These are phyloP conservation scores for Arctostaphylos glauca DNA, from an alignment of 148 eudicot species.

Conservation along the genomic window DNA sequence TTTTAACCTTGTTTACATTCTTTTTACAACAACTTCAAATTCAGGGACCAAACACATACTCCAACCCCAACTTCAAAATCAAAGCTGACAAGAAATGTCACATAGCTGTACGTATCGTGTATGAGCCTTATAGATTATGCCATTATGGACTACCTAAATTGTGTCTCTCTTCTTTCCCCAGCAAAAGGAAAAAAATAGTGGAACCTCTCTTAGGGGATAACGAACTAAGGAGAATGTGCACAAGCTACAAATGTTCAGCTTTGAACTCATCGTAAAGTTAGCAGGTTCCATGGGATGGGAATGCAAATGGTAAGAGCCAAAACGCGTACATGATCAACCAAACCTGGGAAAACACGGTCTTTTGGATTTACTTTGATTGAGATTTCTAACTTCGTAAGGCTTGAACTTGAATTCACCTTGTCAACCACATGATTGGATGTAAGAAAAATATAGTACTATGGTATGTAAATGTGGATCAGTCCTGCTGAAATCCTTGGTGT, in stretches of 20 bases:
- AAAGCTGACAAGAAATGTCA: too few species aligned
- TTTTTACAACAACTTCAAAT: too few species aligned
- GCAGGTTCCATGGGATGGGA: background rate
- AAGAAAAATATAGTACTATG: background rate
- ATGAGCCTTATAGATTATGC: too few species aligned
- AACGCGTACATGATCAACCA: background rate
- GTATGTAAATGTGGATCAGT: background rate
- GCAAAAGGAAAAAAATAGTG: background rate
- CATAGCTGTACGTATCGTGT: too few species aligned
- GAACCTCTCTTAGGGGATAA: background rate
- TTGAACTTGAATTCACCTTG: background rate
- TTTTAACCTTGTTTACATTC: background rate
- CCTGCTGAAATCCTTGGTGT: background rate
- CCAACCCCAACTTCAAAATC: too few species aligned
- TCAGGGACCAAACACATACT: too few species aligned
- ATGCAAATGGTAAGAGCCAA: background rate
- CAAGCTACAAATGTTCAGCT: background rate
- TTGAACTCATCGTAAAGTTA: too few species aligned
- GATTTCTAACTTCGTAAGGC: background rate
- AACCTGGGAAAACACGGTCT: background rate
- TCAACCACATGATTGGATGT: conserved; percentile 3
- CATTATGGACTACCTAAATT: too few species aligned
- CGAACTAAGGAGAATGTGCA: background rate
- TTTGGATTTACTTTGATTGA: background rate
- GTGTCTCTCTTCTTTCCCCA: too few species aligned